phyloP scores from a whole-genome alignment of 2,329 filamentous ascomycete species.

The Davidsoniella australis region DNA sequence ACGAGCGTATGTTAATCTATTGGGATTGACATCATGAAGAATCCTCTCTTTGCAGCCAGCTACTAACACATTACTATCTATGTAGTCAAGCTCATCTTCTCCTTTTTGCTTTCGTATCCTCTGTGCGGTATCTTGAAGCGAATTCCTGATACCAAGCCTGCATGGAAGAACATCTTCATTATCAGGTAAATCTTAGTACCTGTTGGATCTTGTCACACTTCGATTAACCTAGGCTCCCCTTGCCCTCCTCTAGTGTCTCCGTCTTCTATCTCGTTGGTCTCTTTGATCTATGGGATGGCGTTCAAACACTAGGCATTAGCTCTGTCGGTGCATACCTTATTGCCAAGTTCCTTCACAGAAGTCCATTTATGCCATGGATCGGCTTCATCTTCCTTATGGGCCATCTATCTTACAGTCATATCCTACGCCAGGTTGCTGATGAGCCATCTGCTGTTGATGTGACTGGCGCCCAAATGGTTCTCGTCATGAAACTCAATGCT shows the following conservation, averaged over 20 bases:
- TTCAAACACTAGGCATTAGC: slow-evolving; percentile 64
- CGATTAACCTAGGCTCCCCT: background rate
- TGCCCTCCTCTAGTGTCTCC: slow-evolving; percentile 46
- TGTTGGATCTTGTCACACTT: background rate
- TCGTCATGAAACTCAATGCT: slow-evolving; percentile 91
- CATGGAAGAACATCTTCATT: slow-evolving; percentile 75
- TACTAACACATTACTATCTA: background rate
- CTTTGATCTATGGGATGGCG: slow-evolving; percentile 78
- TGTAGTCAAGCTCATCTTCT: slow-evolving; percentile 79
- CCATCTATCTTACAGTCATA: slow-evolving; percentile 83
- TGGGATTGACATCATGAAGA: background rate
- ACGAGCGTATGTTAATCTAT: slow-evolving; percentile 25
- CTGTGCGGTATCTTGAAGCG: slow-evolving; percentile 78
- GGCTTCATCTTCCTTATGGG: slow-evolving; percentile 89
- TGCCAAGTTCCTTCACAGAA: slow-evolving; percentile 57
- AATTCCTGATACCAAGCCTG: slow-evolving; percentile 68
- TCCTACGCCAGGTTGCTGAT: slow-evolving; percentile 57
- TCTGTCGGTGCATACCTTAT: slow-evolving; percentile 68
- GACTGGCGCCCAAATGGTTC: slow-evolving; percentile 91
- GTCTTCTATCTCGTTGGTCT: slow-evolving; percentile 86
- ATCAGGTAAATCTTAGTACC: slow-evolving; percentile 38
- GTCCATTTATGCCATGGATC: slow-evolving; percentile 94
- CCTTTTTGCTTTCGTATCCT: slow-evolving; percentile 83
- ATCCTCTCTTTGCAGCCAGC: background rate
- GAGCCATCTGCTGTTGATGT: slow-evolving; percentile 61